These are phyloP conservation scores for Termitomyces eurrhizus DNA, from an alignment of 768 basidiomycete species.

Conservation along the genomic window DNA sequence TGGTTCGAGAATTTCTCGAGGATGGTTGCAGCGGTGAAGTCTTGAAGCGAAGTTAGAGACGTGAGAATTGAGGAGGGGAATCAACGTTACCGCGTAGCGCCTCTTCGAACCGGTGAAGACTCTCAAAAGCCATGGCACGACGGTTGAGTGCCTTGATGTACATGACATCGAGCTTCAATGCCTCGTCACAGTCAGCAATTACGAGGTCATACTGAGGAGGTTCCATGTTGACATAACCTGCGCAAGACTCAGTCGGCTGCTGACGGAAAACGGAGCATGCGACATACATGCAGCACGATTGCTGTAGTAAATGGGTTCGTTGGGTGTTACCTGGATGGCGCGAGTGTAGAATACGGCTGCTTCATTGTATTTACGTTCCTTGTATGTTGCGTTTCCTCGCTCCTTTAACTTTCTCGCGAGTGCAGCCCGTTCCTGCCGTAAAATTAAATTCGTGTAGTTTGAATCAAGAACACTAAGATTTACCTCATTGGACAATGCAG, in stretches of 20 bases:
- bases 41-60: slow-evolving; percentile 31
- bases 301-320: slow-evolving; percentile 91
- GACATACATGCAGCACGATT: slow-evolving; percentile 93
- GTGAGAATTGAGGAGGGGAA: background rate
- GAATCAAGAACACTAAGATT: slow-evolving; percentile 11
- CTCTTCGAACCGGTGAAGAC: slow-evolving; percentile 68
- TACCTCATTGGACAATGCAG: slow-evolving; percentile 56
- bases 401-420: slow-evolving; percentile 64
- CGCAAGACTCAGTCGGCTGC: background rate
- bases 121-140: slow-evolving; percentile 81
- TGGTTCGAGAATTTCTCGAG: slow-evolving; percentile 91
- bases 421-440: slow-evolving; percentile 56
- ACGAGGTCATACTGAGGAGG: slow-evolving; percentile 83
- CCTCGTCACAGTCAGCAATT: slow-evolving; percentile 84
- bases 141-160: slow-evolving; percentile 93
- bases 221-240: slow-evolving; percentile 88
- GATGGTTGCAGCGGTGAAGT: slow-evolving; percentile 96
- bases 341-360: slow-evolving; percentile 69
- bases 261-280: background rate
- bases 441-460: slow-evolving; percentile 4
- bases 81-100: slow-evolving; percentile 67
- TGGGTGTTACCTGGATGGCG: slow-evolving; percentile 71
- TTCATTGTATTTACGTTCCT: slow-evolving; percentile 50
- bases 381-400: slow-evolving; percentile 70
- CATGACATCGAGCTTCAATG: slow-evolving; percentile 73